phyloP scores from a whole-genome alignment of 2,329 filamentous ascomycete species.

The Tympanopsis confertula region DNA sequence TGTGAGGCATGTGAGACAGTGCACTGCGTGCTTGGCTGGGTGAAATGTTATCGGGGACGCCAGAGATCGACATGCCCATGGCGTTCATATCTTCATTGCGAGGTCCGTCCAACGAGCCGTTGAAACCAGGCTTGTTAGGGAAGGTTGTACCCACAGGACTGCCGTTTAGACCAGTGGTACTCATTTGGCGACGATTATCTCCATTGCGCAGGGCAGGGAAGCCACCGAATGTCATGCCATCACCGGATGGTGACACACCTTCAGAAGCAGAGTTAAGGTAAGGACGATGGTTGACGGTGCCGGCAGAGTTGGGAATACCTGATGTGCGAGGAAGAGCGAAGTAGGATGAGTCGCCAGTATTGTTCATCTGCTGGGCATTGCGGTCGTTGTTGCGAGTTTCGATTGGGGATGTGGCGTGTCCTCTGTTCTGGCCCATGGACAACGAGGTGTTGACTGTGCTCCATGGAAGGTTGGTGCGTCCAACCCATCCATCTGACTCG shows the following conservation, averaged over 20 bases:
- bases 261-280: not conserved
- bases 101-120: not conserved
- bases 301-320: not conserved
- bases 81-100: not conserved
- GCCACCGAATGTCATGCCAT: not conserved
- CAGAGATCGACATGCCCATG: not conserved
- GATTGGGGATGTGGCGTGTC: not conserved
- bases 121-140: not conserved
- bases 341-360: not conserved
- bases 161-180: not conserved
- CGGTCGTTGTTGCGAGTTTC: not conserved
- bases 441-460: not conserved
- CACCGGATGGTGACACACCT: not conserved
- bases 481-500: not conserved
- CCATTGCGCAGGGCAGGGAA: not conserved
- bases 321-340: not conserved
- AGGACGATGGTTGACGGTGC: not conserved
- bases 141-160: not conserved
- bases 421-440: not conserved
- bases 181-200: not conserved
- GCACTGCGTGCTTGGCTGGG: not conserved
- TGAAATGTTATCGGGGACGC: not conserved
- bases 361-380: not conserved
- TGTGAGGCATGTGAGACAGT: not conserved
- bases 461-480: not conserved